phyloP scores from a whole-genome alignment of 106 monocot species.

The Dendrobium officinale region DNA sequence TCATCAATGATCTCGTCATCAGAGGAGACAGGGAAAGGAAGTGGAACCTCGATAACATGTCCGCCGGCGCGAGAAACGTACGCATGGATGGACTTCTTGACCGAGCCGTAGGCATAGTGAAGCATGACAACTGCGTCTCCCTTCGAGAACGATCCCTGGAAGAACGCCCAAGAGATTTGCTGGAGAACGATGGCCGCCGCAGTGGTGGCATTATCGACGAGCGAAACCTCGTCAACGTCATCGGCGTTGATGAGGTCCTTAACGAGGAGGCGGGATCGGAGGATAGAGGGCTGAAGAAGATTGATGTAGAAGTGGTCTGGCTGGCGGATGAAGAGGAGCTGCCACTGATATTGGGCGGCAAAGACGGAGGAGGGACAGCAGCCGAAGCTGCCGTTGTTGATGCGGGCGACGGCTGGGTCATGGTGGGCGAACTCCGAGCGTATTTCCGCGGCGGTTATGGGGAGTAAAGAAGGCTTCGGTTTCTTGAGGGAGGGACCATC shows the following conservation, averaged over 20 bases:
- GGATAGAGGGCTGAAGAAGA: constrained; percentile 27
- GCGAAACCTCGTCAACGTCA: constrained; percentile 26
- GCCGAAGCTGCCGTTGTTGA: constrained; percentile 78
- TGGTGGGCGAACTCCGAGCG: constrained; percentile 63
- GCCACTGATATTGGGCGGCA: constrained; percentile 28
- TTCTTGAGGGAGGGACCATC: constrained; percentile 18
- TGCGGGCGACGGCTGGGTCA: constrained; percentile 41
- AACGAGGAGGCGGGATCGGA: constrained; percentile 24
- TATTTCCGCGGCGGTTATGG: constrained; percentile 30
- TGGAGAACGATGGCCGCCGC: constrained; percentile 53
- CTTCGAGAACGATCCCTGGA: constrained; percentile 30
- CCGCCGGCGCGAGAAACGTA: constrained; percentile 51
- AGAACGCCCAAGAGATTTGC: constrained; percentile 39
- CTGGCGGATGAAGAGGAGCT: constrained; percentile 44
- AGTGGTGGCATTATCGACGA: constrained; percentile 53
- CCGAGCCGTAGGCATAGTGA: constrained; percentile 41
- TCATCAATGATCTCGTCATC: constrained; percentile 29
- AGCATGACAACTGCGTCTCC: constrained; percentile 57
- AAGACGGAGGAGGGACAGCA: constrained; percentile 49
- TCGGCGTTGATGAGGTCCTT: constrained; percentile 32
- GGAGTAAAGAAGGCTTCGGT: constrained; percentile 5
- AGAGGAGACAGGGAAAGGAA: constrained; percentile 47
- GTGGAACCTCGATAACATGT: constrained; percentile 44
- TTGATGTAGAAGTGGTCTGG: constrained; percentile 51
- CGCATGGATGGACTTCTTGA: constrained; percentile 61